Percentiles rank a stretch among this genome's conserved stretches.
Conservation (phyloP, 73 alveolate species). For the Tetrahymena borealis region DNA sequence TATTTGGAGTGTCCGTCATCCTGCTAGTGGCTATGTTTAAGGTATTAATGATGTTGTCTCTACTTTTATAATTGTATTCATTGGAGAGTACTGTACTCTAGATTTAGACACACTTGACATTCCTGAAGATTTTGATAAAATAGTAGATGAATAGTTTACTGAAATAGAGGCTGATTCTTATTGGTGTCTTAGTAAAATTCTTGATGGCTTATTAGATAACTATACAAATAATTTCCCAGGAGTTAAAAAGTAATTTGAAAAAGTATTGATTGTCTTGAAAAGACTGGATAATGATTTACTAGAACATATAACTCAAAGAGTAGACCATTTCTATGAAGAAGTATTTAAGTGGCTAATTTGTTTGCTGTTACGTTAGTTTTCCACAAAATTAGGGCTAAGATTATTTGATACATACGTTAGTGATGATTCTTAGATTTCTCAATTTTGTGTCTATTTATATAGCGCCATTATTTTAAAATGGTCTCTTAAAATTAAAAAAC, state of each 20-base stretch:
- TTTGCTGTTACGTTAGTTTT: constrained; percentile 23
- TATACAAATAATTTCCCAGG: constrained; percentile 38
- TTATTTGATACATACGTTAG: constrained; percentile 36
- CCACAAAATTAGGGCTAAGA: constrained; percentile 18
- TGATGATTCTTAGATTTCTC: constrained; percentile 6
- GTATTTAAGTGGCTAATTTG: constrained; percentile 37
- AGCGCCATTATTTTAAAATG: background rate
- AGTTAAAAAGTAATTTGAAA: constrained; percentile 24
- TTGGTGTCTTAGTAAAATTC: constrained; percentile 44
- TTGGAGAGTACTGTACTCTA: constrained; percentile 18
- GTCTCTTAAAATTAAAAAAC: background rate
- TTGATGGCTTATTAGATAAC: constrained; percentile 30
- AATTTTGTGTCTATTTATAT: background rate
- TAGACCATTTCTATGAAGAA: constrained; percentile 11
- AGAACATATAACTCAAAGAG: constrained; percentile 2
- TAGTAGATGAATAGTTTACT: constrained; percentile 19
- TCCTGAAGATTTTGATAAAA: constrained; percentile 32
- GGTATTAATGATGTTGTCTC: constrained; percentile 47
- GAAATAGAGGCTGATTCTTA: constrained; percentile 44
- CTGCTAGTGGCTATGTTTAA: constrained; percentile 43
- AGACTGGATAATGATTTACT: constrained; percentile 13
- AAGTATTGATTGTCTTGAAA: background rate
- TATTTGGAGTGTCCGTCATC: constrained; percentile 46
- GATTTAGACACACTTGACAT: constrained; percentile 38
- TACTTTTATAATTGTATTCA: constrained; percentile 27